These are phyloP conservation scores for Rhodotorula kratochvilovae DNA, from an alignment of 768 basidiomycete species.

Conservation along the genomic window DNA sequence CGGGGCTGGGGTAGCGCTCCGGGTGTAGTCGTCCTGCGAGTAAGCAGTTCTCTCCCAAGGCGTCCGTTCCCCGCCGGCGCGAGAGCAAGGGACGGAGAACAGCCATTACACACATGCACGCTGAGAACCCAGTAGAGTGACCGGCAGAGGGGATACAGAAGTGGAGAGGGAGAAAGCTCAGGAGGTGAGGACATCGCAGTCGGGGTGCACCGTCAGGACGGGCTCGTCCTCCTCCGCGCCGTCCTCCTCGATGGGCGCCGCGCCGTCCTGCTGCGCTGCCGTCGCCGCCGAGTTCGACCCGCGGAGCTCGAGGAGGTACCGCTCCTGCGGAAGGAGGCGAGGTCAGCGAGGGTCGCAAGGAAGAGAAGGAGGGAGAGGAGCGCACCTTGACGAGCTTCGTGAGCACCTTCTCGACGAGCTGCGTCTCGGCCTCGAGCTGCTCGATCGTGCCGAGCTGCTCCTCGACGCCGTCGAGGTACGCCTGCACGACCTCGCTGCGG, in stretches of 20 bases:
- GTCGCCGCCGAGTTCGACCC: conserved; percentile 18
- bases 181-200: conserved; percentile 30
- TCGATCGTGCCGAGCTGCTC: conserved; percentile 74
- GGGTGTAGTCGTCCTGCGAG: too few relatives aligned
- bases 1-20: not conserved
- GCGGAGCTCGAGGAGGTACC: conserved; percentile 43
- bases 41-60: too few relatives aligned
- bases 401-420: conserved; percentile 82
- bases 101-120: too few relatives aligned
- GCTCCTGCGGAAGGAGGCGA: conserved; percentile 29
- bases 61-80: too few relatives aligned
- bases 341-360: not conserved
- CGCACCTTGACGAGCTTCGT: conserved; percentile 77
- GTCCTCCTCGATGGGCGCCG: not conserved
- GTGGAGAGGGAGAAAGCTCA: not conserved
- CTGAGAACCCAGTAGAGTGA: not conserved
- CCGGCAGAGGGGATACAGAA: not conserved
- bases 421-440: conserved; percentile 82
- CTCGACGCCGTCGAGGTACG: conserved; percentile 91
- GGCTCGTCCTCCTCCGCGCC: conserved; percentile 33
- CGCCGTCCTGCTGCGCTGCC: conserved; percentile 1
- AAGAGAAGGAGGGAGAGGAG: not conserved
- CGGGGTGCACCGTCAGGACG: conserved; percentile 42
- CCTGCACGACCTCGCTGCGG: conserved; percentile 86
- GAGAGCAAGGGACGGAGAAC: too few relatives aligned